Evolutionary conservation across 2,329 filamentous ascomycete species (phyloP).

Genomic region (Coniella lustricola): DNA sequence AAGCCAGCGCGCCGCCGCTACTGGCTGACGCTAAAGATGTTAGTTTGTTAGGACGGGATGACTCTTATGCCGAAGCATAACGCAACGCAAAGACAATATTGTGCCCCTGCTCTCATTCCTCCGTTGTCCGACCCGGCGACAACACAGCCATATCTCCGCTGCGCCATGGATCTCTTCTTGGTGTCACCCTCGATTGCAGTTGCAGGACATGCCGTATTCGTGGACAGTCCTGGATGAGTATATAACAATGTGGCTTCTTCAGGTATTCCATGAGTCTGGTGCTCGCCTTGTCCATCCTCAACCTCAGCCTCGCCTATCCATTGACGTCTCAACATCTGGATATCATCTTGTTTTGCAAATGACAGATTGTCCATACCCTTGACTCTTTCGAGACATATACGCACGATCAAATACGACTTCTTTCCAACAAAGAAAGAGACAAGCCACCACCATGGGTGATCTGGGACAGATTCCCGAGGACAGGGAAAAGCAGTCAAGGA

Average conservation of each 20-base stretch:
- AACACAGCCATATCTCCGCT: too few species aligned
- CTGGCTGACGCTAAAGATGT: not conserved
- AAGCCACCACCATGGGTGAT: not conserved
- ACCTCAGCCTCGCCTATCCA: too few species aligned
- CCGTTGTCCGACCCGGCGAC: not conserved
- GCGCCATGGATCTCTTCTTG: too few species aligned
- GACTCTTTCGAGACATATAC: too few species aligned
- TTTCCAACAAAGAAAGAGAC: not conserved
- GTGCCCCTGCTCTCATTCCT: not conserved
- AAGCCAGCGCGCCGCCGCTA: not conserved
- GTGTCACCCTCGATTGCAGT: too few species aligned
- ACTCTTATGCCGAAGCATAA: slow-evolving; percentile 7
- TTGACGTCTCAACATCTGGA: not conserved
- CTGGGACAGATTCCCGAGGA: slow-evolving; percentile 2
- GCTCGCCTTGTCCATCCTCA: too few species aligned
- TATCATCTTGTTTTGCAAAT: not conserved
- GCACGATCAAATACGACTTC: too few species aligned
- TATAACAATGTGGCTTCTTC: too few species aligned
- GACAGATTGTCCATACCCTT: too few species aligned
- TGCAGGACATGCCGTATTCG: too few species aligned
- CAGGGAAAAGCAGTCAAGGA: slow-evolving; percentile 8
- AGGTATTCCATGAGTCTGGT: too few species aligned
- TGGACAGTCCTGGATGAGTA: too few species aligned
- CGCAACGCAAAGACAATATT: not conserved
- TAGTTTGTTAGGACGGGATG: not conserved